These are phyloP conservation scores for Oxyria digyna DNA, from an alignment of 148 eudicot genomes.

Conservation along the genomic window DNA sequence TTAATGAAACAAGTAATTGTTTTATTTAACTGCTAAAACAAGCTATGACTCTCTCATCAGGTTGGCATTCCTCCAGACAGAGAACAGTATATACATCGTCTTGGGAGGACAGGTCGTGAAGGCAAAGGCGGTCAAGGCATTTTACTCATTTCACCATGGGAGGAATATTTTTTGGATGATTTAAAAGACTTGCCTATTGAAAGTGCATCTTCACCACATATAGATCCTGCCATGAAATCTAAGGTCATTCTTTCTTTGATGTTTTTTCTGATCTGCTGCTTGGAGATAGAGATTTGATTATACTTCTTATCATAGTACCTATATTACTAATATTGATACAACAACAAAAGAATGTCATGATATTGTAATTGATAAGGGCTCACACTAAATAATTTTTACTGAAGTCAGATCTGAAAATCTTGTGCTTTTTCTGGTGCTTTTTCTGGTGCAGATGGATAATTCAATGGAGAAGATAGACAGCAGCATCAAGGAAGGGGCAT, in stretches of 20 bases:
- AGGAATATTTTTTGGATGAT: constrained; percentile 66
- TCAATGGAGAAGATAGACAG: constrained; percentile 57
- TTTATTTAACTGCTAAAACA: neutral
- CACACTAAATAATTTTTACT: neutral
- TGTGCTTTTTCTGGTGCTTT: too few relatives aligned
- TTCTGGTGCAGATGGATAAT: constrained; percentile 51
- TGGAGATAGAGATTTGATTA: constrained; percentile 7
- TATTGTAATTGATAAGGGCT: too few relatives aligned
- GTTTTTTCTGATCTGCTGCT: neutral
- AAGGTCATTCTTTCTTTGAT: neutral
- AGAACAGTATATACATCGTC: constrained; percentile 72
- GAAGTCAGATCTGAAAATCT: neutral
- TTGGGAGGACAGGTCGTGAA: constrained; percentile 90
- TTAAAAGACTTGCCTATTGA: constrained; percentile 57
- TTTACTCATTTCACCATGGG: constrained; percentile 88
- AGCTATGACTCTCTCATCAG: constrained; percentile 25
- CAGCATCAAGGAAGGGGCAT: constrained; percentile 80
- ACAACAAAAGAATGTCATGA: neutral
- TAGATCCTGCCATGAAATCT: constrained; percentile 23
- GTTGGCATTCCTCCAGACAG: constrained; percentile 74
- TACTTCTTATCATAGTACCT: neutral
- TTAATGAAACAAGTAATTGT: too few relatives aligned
- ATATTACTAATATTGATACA: neutral
- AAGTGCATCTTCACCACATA: constrained; percentile 33
- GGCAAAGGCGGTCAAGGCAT: constrained; percentile 84